These are phyloP conservation scores for Neovahlkampfia damariscottae DNA, from an alignment of 78 protist species.

Conservation along the genomic window DNA sequence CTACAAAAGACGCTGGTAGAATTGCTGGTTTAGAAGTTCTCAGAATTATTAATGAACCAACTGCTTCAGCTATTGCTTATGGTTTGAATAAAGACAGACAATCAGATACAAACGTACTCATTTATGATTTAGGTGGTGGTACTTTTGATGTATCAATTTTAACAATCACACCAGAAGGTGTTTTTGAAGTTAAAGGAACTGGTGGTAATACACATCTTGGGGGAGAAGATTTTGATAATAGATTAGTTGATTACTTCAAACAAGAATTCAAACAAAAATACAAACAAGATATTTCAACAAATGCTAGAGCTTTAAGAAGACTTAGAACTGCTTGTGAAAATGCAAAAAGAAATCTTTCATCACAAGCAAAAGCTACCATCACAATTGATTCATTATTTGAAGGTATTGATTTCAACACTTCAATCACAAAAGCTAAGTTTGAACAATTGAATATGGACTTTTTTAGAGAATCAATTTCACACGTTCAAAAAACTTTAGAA, in stretches of 20 bases:
- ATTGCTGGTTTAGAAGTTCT: slow-evolving; percentile 62
- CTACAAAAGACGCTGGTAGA: slow-evolving; percentile 88
- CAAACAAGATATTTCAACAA: slow-evolving; percentile 41
- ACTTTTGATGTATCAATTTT: slow-evolving; percentile 73
- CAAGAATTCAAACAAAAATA: slow-evolving; percentile 65
- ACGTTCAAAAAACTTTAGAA: slow-evolving; percentile 73
- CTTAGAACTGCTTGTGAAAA: slow-evolving; percentile 84
- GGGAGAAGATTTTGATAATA: slow-evolving; percentile 76
- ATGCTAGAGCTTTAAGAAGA: slow-evolving; percentile 60
- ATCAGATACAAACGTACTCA: slow-evolving; percentile 41
- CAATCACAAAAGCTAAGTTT: slow-evolving; percentile 30
- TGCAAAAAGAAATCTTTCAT: slow-evolving; percentile 77
- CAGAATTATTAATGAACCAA: slow-evolving; percentile 73
- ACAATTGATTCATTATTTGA: slow-evolving; percentile 52
- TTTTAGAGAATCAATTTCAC: slow-evolving; percentile 64
- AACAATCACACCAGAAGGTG: slow-evolving; percentile 73
- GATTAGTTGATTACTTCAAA: slow-evolving; percentile 61
- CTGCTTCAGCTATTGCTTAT: slow-evolving; percentile 76
- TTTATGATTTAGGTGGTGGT: slow-evolving; percentile 71
- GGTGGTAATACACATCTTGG: slow-evolving; percentile 84
- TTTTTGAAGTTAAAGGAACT: slow-evolving; percentile 87
- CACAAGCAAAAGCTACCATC: slow-evolving; percentile 13
- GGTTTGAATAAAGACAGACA: slow-evolving; percentile 28
- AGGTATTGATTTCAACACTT: slow-evolving; percentile 31
- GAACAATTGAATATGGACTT: slow-evolving; percentile 21